These are phyloP conservation scores for Nakazawaea wickerhamii DNA, from an alignment of 805 yeast genomes.

Conservation along the genomic window DNA sequence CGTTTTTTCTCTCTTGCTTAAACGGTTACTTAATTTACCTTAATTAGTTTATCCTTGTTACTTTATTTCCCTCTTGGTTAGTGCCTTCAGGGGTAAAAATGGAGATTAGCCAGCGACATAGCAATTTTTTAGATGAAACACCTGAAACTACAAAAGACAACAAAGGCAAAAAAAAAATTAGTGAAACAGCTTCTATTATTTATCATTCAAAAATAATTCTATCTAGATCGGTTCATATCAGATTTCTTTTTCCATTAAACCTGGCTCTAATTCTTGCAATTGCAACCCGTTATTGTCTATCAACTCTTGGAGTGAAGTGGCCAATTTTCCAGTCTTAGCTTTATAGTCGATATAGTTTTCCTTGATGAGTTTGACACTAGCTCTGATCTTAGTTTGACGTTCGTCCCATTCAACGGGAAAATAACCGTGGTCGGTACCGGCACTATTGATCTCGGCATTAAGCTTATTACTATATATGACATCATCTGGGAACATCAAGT, in stretches of 20 bases:
- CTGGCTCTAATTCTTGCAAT: conserved; percentile 22
- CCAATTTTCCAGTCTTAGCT: conserved; percentile 33
- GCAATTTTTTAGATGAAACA: too few species aligned
- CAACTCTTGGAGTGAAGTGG: conserved; percentile 33
- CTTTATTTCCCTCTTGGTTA: neutral
- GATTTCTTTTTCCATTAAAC: conserved; percentile 1
- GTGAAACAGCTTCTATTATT: too few species aligned
- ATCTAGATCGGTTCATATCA: neutral
- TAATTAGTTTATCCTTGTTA: neutral
- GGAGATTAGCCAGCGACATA: too few species aligned
- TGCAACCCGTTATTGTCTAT: conserved; percentile 31
- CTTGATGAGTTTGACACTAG: conserved; percentile 37
- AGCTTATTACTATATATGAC: conserved; percentile 50
- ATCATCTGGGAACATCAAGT: conserved; percentile 50
- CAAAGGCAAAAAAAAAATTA: too few species aligned
- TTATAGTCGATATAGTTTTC: conserved; percentile 37
- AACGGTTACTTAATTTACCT: too few species aligned
- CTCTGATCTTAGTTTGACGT: conserved; percentile 37
- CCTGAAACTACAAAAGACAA: too few species aligned
- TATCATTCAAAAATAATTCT: neutral
- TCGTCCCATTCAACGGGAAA: conserved; percentile 50
- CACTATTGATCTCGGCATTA: conserved; percentile 29
- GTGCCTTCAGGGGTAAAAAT: too few species aligned
- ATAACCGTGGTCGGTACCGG: conserved; percentile 37
- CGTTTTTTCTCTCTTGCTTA: neutral